A percentile compares a stretch with the other conserved stretches of the same genome.
phyloP scores from a whole-genome alignment of 495 filamentous ascomycete genomes.

The Terfezia boudieri region DNA sequence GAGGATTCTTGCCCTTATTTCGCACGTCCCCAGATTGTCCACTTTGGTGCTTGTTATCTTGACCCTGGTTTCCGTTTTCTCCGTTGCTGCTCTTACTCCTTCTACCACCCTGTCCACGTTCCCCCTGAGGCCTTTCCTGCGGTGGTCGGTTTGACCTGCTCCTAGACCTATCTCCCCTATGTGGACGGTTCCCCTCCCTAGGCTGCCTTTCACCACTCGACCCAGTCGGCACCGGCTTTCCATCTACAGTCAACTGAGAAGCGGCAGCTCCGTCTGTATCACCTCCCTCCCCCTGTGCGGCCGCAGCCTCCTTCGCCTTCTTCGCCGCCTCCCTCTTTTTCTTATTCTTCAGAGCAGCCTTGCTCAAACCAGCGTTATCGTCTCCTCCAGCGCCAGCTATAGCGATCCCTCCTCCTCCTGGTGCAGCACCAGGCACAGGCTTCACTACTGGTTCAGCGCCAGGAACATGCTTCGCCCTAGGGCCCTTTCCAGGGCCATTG shows the following conservation, averaged over 20 bases:
- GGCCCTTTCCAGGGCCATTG: constrained; percentile 58
- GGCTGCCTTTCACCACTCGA: neutral
- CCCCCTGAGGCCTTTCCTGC: neutral
- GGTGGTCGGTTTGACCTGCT: neutral
- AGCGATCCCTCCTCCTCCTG: constrained; percentile 31
- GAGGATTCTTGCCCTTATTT: constrained; percentile 3
- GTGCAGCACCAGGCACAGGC: constrained; percentile 42
- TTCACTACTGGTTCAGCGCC: constrained; percentile 50
- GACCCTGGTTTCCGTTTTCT: constrained; percentile 2
- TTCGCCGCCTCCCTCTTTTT: constrained; percentile 86
- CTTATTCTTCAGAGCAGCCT: constrained; percentile 88
- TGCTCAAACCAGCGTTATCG: constrained; percentile 51
- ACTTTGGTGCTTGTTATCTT: constrained; percentile 12
- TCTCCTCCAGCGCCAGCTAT: constrained; percentile 37
- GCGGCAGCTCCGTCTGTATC: neutral
- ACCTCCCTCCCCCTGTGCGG: constrained; percentile 3
- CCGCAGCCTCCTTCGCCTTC: constrained; percentile 51
- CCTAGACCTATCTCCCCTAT: neutral
- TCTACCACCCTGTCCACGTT: neutral
- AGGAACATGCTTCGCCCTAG: constrained; percentile 48
- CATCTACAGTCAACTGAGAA: neutral
- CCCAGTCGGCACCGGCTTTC: constrained; percentile 2
- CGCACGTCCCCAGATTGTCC: constrained; percentile 2
- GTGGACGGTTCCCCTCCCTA: neutral
- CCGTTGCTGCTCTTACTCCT: constrained; percentile 15